Percentiles rank a stretch among this genome's conserved stretches.
These are phyloP conservation scores for Yarrowia deformans DNA, from an alignment of 805 yeast species.

Conservation along the genomic window DNA sequence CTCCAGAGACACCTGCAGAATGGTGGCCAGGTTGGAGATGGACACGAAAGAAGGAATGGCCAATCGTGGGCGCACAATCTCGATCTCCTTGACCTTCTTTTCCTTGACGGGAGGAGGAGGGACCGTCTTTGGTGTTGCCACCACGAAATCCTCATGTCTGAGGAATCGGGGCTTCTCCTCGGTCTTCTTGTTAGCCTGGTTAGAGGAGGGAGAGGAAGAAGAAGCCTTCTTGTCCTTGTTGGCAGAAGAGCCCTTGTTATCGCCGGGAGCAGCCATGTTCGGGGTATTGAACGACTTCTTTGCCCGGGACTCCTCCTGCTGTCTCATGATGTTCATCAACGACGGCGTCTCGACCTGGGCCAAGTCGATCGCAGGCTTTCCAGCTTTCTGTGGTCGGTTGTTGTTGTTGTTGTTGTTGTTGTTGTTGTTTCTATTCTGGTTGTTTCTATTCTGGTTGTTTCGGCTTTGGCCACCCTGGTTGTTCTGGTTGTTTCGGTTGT, in stretches of 20 bases:
- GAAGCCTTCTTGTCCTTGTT: no score
- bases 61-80: constrained; percentile 42
- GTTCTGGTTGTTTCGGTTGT: neutral
- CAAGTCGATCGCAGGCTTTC: neutral
- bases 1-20: constrained; percentile 69
- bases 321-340: constrained; percentile 1
- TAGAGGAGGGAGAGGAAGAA: neutral
- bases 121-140: neutral
- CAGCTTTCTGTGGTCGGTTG: neutral
- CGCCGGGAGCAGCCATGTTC: neutral
- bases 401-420: neutral
- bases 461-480: neutral
- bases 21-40: constrained; percentile 77
- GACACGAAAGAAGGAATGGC: constrained; percentile 76
- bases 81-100: constrained; percentile 40
- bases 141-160: constrained; percentile 13
- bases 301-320: constrained; percentile 20
- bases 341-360: constrained; percentile 15
- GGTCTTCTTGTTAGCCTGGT: neutral
- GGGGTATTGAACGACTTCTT: constrained; percentile 17
- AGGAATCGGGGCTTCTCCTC: constrained; percentile 1
- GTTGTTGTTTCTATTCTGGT: neutral
- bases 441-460: neutral
- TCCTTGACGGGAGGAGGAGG: constrained; percentile 18
- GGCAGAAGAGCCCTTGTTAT: neutral